Conservation (phyloP, 2,329 filamentous ascomycete species). For the Fusarium concolor region DNA sequence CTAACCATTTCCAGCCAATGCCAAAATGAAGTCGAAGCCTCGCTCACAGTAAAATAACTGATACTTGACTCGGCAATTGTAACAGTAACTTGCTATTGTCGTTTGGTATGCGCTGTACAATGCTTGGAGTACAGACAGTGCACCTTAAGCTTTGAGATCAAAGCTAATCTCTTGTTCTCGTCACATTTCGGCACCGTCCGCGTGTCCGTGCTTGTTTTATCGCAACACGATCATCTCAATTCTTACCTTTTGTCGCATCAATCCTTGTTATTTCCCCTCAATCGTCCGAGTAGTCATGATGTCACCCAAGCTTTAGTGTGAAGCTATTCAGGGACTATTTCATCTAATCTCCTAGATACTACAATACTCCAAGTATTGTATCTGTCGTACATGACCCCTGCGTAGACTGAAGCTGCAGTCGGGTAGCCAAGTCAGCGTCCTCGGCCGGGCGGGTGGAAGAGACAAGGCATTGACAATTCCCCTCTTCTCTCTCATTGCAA, state of each 20-base stretch:
- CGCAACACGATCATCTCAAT: slow-evolving; percentile 19
- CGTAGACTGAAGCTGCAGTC: not conserved
- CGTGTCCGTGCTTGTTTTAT: slow-evolving; percentile 8
- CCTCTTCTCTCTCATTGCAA: not conserved
- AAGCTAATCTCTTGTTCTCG: not conserved
- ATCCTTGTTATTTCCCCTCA: slow-evolving; percentile 25
- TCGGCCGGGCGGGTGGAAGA: slow-evolving; percentile 4
- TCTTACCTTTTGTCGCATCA: not conserved
- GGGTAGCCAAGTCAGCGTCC: not conserved
- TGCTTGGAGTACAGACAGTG: too few species aligned
- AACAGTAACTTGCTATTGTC: too few species aligned
- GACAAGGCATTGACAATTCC: too few species aligned
- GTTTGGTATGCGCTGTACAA: too few species aligned
- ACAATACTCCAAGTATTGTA: not conserved
- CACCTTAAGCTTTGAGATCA: not conserved
- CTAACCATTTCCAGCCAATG: slow-evolving; percentile 29
- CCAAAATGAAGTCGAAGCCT: not conserved
- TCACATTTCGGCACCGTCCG: slow-evolving; percentile 5
- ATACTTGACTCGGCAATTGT: not conserved
- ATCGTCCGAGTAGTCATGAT: slow-evolving; percentile 33
- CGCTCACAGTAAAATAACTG: too few species aligned
- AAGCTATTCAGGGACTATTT: slow-evolving; percentile 21
- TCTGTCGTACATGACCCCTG: not conserved
- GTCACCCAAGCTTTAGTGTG: slow-evolving; percentile 30
- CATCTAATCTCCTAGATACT: not conserved